Conservation (phyloP, 495 filamentous ascomycete genomes). For the Astrocystis sublimbata region DNA sequence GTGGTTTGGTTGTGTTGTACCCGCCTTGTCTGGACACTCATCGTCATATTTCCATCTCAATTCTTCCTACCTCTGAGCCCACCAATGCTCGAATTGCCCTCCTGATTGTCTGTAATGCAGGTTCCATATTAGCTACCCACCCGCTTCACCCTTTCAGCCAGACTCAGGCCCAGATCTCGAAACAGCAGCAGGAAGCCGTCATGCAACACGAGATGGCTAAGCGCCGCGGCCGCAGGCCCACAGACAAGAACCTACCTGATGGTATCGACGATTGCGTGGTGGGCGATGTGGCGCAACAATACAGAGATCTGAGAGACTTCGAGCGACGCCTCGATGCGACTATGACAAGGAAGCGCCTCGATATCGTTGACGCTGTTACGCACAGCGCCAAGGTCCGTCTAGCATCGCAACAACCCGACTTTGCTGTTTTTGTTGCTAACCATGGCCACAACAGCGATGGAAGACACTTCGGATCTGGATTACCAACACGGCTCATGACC, state of each 20-base stretch:
- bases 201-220: constrained; percentile 66
- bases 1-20: background rate
- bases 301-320: constrained; percentile 77
- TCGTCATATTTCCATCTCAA: constrained; percentile 2
- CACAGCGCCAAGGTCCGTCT: constrained; percentile 68
- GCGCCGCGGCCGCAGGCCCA: constrained; percentile 80
- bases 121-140: constrained; percentile 60
- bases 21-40: background rate
- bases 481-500: constrained; percentile 90
- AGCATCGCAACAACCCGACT: background rate
- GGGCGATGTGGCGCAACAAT: constrained; percentile 79
- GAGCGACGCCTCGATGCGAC: constrained; percentile 89
- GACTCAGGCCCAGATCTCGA: constrained; percentile 53
- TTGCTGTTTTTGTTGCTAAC: background rate
- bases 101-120: constrained; percentile 40
- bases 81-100: background rate
- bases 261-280: constrained; percentile 77
- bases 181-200: constrained; percentile 56
- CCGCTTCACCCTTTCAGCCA: constrained; percentile 49
- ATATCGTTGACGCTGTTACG: constrained; percentile 82
- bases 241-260: constrained; percentile 91
- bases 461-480: constrained; percentile 92
- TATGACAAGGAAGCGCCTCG: constrained; percentile 91
- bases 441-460: constrained; percentile 54
- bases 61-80: constrained; percentile 2